These are phyloP conservation scores for Fusarium sp. DNA, from an alignment of 2,329 filamentous ascomycete species.

Conservation along the genomic window DNA sequence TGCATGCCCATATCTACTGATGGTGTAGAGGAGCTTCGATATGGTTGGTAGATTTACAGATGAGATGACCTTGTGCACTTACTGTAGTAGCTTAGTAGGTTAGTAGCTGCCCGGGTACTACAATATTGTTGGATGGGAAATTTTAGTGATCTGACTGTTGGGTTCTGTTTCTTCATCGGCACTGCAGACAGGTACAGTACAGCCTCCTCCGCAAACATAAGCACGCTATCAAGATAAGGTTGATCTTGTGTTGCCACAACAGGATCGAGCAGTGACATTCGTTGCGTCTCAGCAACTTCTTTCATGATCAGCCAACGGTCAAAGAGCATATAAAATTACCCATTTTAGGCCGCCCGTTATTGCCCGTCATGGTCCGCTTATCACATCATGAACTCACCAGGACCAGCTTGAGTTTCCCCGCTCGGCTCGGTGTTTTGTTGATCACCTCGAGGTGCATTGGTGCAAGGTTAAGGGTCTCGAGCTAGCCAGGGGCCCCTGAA, in stretches of 20 bases:
- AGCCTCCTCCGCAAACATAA: slow-evolving; percentile 24
- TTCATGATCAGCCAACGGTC: not conserved
- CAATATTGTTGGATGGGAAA: not conserved
- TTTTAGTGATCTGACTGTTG: slow-evolving; percentile 16
- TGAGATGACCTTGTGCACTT: not conserved
- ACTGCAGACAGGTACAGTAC: not conserved
- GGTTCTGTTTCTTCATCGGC: not conserved
- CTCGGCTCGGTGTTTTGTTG: slow-evolving; percentile 21
- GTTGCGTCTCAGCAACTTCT: not conserved
- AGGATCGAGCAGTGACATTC: not conserved
- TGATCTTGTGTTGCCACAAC: slow-evolving; percentile 8
- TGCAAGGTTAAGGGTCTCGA: slow-evolving; percentile 10
- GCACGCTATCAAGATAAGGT: slow-evolving; percentile 22
- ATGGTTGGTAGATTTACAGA: slow-evolving; percentile 16
- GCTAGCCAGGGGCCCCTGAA: slow-evolving; percentile 20
- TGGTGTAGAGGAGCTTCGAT: slow-evolving; percentile 20
- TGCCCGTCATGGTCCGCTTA: slow-evolving; percentile 30
- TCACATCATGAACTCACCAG: slow-evolving; percentile 16
- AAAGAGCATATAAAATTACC: not conserved
- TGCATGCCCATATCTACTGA: slow-evolving; percentile 1
- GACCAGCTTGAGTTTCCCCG: slow-evolving; percentile 22
- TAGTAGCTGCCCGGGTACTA: no score
- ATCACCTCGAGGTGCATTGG: slow-evolving; percentile 2
- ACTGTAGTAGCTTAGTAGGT: no score
- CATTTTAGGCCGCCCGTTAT: slow-evolving; percentile 15